Base-by-base conservation (phyloP, 306 rosid species). In the Prunus armeniaca region DNA sequence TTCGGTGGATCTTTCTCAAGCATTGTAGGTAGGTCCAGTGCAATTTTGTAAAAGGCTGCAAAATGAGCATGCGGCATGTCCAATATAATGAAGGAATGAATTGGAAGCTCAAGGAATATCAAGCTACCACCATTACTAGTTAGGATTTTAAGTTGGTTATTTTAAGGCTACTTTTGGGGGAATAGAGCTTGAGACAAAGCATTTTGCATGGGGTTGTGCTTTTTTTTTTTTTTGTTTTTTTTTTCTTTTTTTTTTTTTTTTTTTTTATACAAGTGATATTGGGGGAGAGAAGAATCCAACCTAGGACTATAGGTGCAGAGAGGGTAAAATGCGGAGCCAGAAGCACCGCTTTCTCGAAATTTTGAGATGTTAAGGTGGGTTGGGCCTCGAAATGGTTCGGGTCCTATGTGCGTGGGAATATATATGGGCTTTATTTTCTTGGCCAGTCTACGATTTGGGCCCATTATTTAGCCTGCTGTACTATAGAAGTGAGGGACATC, bases 241-340 rank as follows among this genome's bases (percentile, higher is more conserved):
- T 0, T 17, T 18, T 18, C n/a, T n/a, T n/a, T 51, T 4, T 32
- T 1, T 32, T 32, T 32, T 0, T 17, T 18, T 18, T n/a, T 5
- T 17, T 17, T 18, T 38, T 38, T 6, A 38, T 38, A 1, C 0
- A 7, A 6, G 9, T 0, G 0, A 38, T 38, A 38, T 38, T 38
- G 43, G 9, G 0, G 1, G 2, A 38, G 43, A 0, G 0, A 1
- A 2, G 9, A 38, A 38, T 38, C 10, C 0, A 38, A 6, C 2
- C 2, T 6, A 38, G 2, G 9, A 38, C 10, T 0, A 7, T 7
- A 7, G 0, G 2, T 38, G 41, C 2, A 6, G 27, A 38, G 2
- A 9, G 2, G 2, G 9, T 38, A 38, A 38, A 6, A 38, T 60
- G 8, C 0, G 34, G 19, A 60, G 18, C 18, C 65, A 28, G 2